Evolutionary conservation across 148 eudicot species (phyloP).

Genomic region (Rhododendron griersonianum): DNA sequence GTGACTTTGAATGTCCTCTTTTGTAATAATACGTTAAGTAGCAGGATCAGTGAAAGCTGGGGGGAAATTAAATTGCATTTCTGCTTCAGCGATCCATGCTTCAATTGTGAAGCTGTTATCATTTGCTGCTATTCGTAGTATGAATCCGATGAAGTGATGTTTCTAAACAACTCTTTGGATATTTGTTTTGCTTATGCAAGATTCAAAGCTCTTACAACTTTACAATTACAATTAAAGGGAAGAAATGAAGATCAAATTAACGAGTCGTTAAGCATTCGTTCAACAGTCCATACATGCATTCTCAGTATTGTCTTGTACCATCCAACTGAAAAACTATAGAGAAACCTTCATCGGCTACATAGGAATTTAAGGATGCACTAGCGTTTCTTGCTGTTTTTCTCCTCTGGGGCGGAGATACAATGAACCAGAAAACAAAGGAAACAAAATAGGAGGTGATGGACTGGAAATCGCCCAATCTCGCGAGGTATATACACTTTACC

Average conservation of each 20-base stretch:
- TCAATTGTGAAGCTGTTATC: background rate
- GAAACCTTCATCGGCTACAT: no score
- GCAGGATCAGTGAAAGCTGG: background rate
- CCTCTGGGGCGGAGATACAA: background rate
- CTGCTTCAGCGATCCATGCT: background rate
- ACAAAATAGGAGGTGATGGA: no score
- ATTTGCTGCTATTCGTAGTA: background rate
- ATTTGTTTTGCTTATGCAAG: background rate
- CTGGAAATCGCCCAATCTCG: no score
- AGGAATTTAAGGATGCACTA: background rate
- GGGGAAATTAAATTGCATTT: background rate
- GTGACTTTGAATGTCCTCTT: background rate
- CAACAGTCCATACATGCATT: background rate
- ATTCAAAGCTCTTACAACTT: no score
- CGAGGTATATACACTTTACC: no score
- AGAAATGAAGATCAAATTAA: no score
- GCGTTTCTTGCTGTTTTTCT: no score
- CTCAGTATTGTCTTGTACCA: background rate
- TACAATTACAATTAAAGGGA: background rate
- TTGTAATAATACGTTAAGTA: no score
- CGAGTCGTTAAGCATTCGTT: background rate
- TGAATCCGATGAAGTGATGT: background rate
- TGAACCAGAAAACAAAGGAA: no score
- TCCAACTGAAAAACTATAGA: background rate
- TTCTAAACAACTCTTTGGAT: background rate